Base-by-base conservation (phyloP, 163 green algal species). In the Prototheca wickerhamii region DNA sequence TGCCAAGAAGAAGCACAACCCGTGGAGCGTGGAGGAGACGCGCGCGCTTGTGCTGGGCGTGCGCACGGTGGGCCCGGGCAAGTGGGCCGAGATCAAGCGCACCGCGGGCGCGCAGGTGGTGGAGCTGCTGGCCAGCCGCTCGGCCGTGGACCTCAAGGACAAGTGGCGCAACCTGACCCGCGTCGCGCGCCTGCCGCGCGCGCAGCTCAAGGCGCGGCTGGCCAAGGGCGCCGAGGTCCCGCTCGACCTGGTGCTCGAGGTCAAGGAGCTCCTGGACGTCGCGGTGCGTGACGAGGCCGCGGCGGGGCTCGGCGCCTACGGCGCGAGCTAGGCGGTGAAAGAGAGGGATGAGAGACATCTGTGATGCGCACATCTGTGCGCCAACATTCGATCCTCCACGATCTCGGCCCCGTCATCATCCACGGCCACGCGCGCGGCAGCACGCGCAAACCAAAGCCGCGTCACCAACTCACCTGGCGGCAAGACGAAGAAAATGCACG, bases 81-180 rank as follows among this genome's bases (percentile, higher is more conserved):
- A 82, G 44, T 88, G 81, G 81, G 81, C 81, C 4, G 79, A 84
- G 29, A 86, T 88, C 65, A 88, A 88, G 64, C 76, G 80, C 60
- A 68, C 84, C 43, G 20, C 59, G 17, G 28, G 61, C 18, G 29
- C 51, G 23, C 50, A 28, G 29, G 60, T 78, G 50, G 43, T 34
- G 29, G 53, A 69, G 28, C 46, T 74, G 40, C 71, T 87, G 30
- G 60, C 65, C 32, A 66, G 35, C 15, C 63, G 82, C 0, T 80
- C 58, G 4, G 73, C 79, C 3, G 80, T 88, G 25, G 79, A 88
- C 54, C 55, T 88, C 3, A 88, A 88, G 61, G 82, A 88, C 70
- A 88, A 88, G 69, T 88, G 82, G 80, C 70, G 80, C 28, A 87
- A 87, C 64, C 65, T 86, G 34, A 40, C 76, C 40, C 69, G 78